phyloP scores from a whole-genome alignment of 441 rosid genomes.

The Capsella rubella region DNA sequence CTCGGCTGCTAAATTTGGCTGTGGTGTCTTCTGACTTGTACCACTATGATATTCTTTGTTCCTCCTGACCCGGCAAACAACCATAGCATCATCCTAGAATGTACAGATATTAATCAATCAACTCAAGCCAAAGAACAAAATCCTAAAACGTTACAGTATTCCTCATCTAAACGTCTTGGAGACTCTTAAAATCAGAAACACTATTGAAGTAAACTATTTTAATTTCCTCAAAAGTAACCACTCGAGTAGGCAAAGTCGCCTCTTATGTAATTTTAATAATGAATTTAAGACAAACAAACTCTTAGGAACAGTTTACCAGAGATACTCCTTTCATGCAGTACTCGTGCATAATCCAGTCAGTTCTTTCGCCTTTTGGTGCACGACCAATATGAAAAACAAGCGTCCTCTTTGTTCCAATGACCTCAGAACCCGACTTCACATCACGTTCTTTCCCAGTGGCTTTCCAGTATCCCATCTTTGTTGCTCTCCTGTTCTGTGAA shows the following conservation, averaged over 20 bases:
- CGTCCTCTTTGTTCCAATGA: constrained; percentile 86
- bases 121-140: constrained; percentile 15
- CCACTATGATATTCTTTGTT: constrained; percentile 50
- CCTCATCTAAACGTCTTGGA: neutral
- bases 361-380: constrained; percentile 93
- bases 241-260: neutral
- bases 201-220: neutral
- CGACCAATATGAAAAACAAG: constrained; percentile 88
- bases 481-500: constrained; percentile 79
- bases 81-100: constrained; percentile 67
- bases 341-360: constrained; percentile 92
- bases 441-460: constrained; percentile 92
- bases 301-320: constrained; percentile 50
- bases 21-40: constrained; percentile 27
- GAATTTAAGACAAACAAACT: neutral
- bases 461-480: constrained; percentile 87
- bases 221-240: neutral
- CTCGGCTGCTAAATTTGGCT: constrained; percentile 20
- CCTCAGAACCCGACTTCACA: constrained; percentile 61
- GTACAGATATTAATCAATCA: constrained; percentile 5
- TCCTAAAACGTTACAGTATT: neutral
- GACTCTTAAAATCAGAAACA: neutral
- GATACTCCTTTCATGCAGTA: constrained; percentile 65
- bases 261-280: constrained; percentile 5
- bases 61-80: constrained; percentile 76